These are phyloP conservation scores for Ophiostoma fasciatum DNA, from an alignment of 2,329 filamentous ascomycete species.

Conservation along the genomic window DNA sequence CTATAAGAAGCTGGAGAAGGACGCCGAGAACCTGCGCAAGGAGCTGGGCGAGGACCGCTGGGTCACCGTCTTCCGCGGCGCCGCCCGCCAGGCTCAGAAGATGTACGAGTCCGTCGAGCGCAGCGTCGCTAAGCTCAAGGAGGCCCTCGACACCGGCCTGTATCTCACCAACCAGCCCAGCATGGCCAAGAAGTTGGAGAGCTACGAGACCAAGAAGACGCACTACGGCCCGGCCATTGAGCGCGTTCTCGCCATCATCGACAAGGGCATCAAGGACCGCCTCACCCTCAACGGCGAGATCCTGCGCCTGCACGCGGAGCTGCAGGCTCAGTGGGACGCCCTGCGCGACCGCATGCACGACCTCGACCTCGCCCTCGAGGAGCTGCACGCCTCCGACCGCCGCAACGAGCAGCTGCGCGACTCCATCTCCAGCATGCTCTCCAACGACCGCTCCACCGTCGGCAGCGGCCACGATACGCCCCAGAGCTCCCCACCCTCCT, in stretches of 20 bases:
- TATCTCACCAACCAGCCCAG: conserved; percentile 56
- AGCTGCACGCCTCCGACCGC: conserved; percentile 42
- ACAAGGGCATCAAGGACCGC: conserved; percentile 90
- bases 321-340: conserved; percentile 66
- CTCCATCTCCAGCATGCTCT: conserved; percentile 84
- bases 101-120: conserved; percentile 94
- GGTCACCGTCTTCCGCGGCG: conserved; percentile 89
- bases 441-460: conserved; percentile 59
- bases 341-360: conserved; percentile 65
- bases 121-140: conserved; percentile 67
- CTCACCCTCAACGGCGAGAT: conserved; percentile 95
- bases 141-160: conserved; percentile 60
- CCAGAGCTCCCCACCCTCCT: conserved; percentile 49
- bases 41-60: conserved; percentile 92
- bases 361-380: conserved; percentile 61
- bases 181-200: conserved; percentile 74
- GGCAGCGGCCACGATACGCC: conserved; percentile 58
- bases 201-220: conserved; percentile 84
- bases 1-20: conserved; percentile 77
- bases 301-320: conserved; percentile 68
- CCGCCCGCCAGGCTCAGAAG: conserved; percentile 80
- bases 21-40: conserved; percentile 76
- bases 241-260: conserved; percentile 79
- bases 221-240: conserved; percentile 92
- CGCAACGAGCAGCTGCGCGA: conserved; percentile 69